Evolutionary conservation across 2,329 filamentous ascomycete species (phyloP).

Genomic region (Huntiella moniliformis): DNA sequence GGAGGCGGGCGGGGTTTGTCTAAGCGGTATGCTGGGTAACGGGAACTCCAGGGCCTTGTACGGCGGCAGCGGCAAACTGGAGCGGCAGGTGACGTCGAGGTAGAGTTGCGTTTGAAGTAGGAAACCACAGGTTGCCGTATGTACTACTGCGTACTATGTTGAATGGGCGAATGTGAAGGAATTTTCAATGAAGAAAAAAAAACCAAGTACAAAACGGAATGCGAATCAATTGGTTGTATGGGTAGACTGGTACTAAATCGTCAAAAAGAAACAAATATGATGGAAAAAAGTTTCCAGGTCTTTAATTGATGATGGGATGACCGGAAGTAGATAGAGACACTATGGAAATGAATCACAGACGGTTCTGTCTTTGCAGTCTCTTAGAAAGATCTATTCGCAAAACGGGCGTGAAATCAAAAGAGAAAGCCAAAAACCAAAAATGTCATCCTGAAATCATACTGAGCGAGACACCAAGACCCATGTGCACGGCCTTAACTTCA

Average conservation of each 20-base stretch:
- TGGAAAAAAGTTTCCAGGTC: neutral
- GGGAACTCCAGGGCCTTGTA: no score
- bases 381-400: neutral
- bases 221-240: neutral
- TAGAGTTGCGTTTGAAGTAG: neutral
- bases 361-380: no score
- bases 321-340: neutral
- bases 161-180: neutral
- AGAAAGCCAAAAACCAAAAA: neutral
- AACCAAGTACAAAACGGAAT: neutral
- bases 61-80: neutral
- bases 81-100: neutral
- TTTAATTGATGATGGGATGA: neutral
- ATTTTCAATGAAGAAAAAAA: conserved; percentile 2
- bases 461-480: neutral
- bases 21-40: no score
- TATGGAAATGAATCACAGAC: neutral
- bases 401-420: neutral
- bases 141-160: neutral
- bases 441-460: neutral
- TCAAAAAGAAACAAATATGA: neutral
- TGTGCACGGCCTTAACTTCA: conserved; percentile 5
- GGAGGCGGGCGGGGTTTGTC: no score
- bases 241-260: neutral
- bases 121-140: no score